Percentiles rank a stretch among this genome's conserved stretches.
Evolutionary conservation across 2,329 filamentous ascomycete genomes (phyloP).

Genomic region (Thelonectria rubi): DNA sequence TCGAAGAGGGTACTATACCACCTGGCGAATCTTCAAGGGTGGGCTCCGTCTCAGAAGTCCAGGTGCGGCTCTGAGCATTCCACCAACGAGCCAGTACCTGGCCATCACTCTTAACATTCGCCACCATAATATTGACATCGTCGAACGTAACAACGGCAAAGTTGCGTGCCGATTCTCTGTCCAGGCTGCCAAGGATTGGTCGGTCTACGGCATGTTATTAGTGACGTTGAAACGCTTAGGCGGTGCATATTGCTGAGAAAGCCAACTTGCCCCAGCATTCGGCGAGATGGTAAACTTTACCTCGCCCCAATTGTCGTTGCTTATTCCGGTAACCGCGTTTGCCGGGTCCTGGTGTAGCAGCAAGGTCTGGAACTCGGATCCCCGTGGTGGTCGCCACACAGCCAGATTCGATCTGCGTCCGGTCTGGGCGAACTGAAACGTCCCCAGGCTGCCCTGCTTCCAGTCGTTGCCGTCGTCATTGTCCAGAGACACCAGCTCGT

Average conservation of each 20-base stretch:
- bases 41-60: not conserved
- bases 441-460: not conserved
- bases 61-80: not conserved
- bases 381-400: conserved; percentile 6
- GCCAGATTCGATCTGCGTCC: conserved; percentile 8
- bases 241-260: too few species aligned
- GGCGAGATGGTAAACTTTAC: too few species aligned
- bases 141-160: conserved; percentile 3
- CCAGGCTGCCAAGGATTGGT: too few species aligned
- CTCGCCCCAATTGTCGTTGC: too few species aligned
- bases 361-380: not conserved
- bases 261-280: too few species aligned
- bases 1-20: not conserved
- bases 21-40: not conserved
- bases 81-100: conserved; percentile 3
- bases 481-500: not conserved
- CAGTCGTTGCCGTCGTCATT: not conserved
- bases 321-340: not conserved
- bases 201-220: too few species aligned
- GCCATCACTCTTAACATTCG: not conserved
- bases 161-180: not conserved
- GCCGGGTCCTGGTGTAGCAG: conserved; percentile 7
- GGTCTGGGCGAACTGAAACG: too few species aligned
- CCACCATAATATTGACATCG: not conserved
- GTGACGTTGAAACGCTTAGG: too few species aligned